Conservation (phyloP, 1,139 yeast genomes). For the Zygosaccharomyces pseudobailii region DNA sequence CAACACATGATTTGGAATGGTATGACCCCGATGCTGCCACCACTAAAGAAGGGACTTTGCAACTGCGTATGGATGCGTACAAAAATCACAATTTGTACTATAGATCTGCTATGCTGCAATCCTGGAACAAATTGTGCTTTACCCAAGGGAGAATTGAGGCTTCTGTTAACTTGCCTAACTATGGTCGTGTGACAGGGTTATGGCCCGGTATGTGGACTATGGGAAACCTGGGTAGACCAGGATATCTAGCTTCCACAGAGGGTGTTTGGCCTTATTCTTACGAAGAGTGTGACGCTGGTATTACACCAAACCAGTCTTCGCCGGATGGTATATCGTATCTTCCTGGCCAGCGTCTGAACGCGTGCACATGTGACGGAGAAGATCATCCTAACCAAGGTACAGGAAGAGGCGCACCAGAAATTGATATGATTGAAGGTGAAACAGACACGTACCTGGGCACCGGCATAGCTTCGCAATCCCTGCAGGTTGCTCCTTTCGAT, state of each 20-base stretch:
- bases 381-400: conserved; percentile 75
- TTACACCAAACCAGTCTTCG: conserved; percentile 82
- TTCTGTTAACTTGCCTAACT: conserved; percentile 66
- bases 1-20: conserved; percentile 84
- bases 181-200: conserved; percentile 63
- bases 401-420: conserved; percentile 90
- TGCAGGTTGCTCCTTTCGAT: conserved; percentile 81
- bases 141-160: conserved; percentile 71
- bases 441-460: conserved; percentile 44
- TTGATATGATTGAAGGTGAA: conserved; percentile 78
- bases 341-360: conserved; percentile 68
- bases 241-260: conserved; percentile 70
- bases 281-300: conserved; percentile 78
- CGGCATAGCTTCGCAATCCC: conserved; percentile 76
- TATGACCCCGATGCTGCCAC: conserved; percentile 77
- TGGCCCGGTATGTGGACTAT: conserved; percentile 94
- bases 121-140: conserved; percentile 80
- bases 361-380: conserved; percentile 69
- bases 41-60: conserved; percentile 62
- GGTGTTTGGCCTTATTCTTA: conserved; percentile 93
- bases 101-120: conserved; percentile 80
- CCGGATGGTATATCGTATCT: conserved; percentile 75
- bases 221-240: conserved; percentile 84
- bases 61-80: conserved; percentile 67
- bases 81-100: conserved; percentile 67